Percentiles rank a stretch among this genome's conserved stretches.
Conservation (phyloP, 2,329 filamentous ascomycete genomes). For the Cordyceps farinosa region DNA sequence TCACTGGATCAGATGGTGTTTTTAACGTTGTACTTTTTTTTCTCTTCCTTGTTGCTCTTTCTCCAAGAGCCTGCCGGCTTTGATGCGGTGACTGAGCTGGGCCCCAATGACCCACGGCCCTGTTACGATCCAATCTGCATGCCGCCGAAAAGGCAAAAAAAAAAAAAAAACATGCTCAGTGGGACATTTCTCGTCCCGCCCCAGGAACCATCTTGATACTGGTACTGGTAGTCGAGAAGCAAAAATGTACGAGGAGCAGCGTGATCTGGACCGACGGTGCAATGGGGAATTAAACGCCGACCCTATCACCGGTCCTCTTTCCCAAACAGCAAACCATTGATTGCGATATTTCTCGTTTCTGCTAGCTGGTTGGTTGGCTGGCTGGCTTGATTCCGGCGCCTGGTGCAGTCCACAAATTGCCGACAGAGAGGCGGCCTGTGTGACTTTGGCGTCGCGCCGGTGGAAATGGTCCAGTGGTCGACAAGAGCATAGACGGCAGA, state of each 20-base stretch:
- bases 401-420: not conserved
- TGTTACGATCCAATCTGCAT: conserved; percentile 4
- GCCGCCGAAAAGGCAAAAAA: not conserved
- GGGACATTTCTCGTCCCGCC: not conserved
- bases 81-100: not conserved
- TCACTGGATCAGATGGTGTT: not conserved
- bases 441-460: not conserved
- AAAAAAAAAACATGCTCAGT: not conserved
- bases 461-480: too few species aligned
- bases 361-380: not conserved
- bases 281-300: not conserved
- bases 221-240: not conserved
- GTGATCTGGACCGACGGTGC: not conserved
- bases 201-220: conserved; percentile 11
- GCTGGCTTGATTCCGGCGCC: not conserved
- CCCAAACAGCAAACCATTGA: too few species aligned
- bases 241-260: not conserved
- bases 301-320: not conserved
- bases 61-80: not conserved
- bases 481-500: not conserved
- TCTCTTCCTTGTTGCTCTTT: not conserved
- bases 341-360: not conserved
- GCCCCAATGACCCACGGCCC: not conserved
- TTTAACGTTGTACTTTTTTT: not conserved
- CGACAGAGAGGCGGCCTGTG: not conserved